phyloP scores from a whole-genome alignment of 2,329 filamentous ascomycete species.

The Penicillium nordicum region DNA sequence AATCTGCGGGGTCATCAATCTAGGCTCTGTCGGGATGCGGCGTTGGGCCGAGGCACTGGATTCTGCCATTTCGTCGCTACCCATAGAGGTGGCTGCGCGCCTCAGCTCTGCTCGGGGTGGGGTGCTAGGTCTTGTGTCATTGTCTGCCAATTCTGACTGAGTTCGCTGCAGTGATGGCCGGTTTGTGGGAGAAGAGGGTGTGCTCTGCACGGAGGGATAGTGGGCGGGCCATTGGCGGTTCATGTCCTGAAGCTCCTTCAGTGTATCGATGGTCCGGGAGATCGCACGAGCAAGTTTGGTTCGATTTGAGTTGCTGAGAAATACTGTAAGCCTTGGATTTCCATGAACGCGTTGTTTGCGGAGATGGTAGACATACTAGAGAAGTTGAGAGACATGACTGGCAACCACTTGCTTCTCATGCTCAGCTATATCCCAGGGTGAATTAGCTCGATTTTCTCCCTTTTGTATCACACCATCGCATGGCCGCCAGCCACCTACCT shows the following conservation, averaged over 20 bases:
- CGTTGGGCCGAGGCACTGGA: conserved; percentile 69
- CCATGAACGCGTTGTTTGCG: not conserved
- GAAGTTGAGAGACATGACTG: conserved; percentile 84
- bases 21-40: conserved; percentile 64
- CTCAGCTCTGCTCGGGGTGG: conserved; percentile 53
- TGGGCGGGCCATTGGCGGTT: conserved; percentile 91
- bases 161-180: conserved; percentile 38
- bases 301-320: conserved; percentile 72
- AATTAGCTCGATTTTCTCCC: conserved; percentile 13
- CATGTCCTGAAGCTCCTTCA: conserved; percentile 80
- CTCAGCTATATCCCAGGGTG: conserved; percentile 45
- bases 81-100: conserved; percentile 70
- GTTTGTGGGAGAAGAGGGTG: conserved; percentile 27
- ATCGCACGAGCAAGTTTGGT: conserved; percentile 84
- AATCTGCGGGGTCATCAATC: conserved; percentile 86
- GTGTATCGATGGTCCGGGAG: conserved; percentile 75
- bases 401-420: conserved; percentile 67
- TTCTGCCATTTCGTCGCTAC: conserved; percentile 60
- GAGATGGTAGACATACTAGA: conserved; percentile 56
- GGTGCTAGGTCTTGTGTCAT: conserved; percentile 25
- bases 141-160: conserved; percentile 33
- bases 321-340: conserved; percentile 16
- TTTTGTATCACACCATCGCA: not conserved
- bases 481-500: conserved; percentile 26
- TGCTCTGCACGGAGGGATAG: conserved; percentile 65